A percentile compares a stretch with the other conserved stretches of the same genome.
These are phyloP conservation scores for Pseudocercospora vitis DNA, from an alignment of 2,329 filamentous ascomycete species.

Conservation along the genomic window DNA sequence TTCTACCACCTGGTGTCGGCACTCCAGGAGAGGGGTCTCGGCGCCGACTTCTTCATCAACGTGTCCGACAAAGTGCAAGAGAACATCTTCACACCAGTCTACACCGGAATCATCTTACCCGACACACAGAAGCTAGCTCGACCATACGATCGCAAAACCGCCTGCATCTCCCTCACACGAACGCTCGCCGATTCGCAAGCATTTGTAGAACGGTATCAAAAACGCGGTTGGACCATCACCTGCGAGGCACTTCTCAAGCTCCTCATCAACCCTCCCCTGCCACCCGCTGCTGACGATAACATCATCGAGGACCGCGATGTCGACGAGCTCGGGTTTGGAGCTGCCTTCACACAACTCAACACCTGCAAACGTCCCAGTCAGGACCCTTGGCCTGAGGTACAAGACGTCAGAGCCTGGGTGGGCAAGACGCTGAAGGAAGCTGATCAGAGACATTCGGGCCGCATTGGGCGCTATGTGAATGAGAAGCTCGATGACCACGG, in stretches of 20 bases:
- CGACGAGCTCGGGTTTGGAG: slow-evolving; percentile 90
- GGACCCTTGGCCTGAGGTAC: slow-evolving; percentile 85
- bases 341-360: slow-evolving; percentile 90
- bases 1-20: slow-evolving; percentile 94
- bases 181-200: slow-evolving; percentile 81
- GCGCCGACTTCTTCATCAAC: slow-evolving; percentile 86
- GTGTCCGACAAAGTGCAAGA: slow-evolving; percentile 79
- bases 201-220: slow-evolving; percentile 68
- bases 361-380: slow-evolving; percentile 73
- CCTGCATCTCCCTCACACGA: slow-evolving; percentile 90
- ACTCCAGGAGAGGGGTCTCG: slow-evolving; percentile 75
- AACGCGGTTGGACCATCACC: slow-evolving; percentile 88
- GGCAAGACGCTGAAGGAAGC: slow-evolving; percentile 73
- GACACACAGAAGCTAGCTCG: slow-evolving; percentile 85
- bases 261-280: slow-evolving; percentile 81
- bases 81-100: slow-evolving; percentile 77
- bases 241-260: slow-evolving; percentile 87
- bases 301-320: slow-evolving; percentile 84
- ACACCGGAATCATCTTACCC: slow-evolving; percentile 81
- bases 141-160: slow-evolving; percentile 87
- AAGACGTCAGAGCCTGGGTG: slow-evolving; percentile 81
- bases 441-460: slow-evolving; percentile 70
- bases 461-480: slow-evolving; percentile 68
- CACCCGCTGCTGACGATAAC: slow-evolving; percentile 66
- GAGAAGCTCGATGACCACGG: slow-evolving; percentile 60